Evolutionary conservation across 306 rosid genomes (phyloP).

Genomic region (Argentina anserina): DNA sequence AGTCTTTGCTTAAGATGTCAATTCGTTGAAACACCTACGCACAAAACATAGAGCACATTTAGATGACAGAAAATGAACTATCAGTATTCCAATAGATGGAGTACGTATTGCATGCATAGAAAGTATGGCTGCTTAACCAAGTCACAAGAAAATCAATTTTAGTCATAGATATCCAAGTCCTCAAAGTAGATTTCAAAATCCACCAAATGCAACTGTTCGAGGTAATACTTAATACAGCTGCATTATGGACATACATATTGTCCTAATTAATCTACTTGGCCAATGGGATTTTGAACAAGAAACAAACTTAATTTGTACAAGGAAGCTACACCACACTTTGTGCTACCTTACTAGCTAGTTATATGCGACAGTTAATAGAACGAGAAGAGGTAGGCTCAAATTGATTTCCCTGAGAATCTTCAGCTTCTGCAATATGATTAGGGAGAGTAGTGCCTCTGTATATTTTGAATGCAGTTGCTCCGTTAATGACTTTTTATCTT

Average conservation of each 20-base stretch:
- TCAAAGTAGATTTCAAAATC: not conserved
- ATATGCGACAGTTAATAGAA: not conserved
- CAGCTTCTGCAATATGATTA: not conserved
- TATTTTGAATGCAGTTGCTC: not conserved
- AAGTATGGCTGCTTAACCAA: not conserved
- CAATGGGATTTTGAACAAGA: not conserved
- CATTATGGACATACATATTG: not conserved
- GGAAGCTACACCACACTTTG: not conserved
- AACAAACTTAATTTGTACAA: not conserved
- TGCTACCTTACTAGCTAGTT: not conserved
- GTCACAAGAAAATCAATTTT: not conserved
- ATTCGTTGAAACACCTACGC: conserved; percentile 87
- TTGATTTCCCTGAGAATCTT: not conserved
- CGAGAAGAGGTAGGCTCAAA: not conserved
- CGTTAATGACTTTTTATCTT: not conserved
- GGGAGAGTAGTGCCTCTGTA: not conserved
- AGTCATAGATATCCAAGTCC: not conserved
- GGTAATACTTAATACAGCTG: not conserved
- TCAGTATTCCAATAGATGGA: not conserved
- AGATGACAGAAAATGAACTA: not conserved
- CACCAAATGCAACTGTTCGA: not conserved
- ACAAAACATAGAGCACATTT: conserved; percentile 5
- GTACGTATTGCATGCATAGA: not conserved
- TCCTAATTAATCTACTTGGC: not conserved
- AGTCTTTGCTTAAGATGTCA: conserved; percentile 74